These are phyloP conservation scores for Deuterostichococcus epilithicus DNA, from an alignment of 139 green algal genomes.

Conservation along the genomic window DNA sequence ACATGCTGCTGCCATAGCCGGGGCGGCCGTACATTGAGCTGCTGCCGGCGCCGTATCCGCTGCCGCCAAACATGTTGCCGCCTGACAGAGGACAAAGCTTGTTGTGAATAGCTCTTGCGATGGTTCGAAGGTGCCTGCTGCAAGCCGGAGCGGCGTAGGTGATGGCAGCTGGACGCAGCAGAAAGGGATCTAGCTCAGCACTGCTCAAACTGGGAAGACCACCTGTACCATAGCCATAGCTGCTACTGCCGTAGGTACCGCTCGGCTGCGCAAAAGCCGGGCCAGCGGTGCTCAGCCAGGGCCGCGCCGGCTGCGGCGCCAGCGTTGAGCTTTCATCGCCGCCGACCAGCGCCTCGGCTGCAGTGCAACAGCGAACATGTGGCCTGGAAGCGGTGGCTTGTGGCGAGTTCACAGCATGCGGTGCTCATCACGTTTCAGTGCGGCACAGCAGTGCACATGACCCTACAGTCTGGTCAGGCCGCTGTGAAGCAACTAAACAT, in stretches of 20 bases:
- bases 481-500: too few species aligned
- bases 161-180: too few species aligned
- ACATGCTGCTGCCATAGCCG: conserved; percentile 29
- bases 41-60: conserved; percentile 21
- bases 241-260: conserved; percentile 21
- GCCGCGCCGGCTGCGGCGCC: too few species aligned
- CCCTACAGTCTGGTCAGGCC: too few species aligned
- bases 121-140: too few species aligned
- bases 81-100: conserved; percentile 8
- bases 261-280: conserved; percentile 4
- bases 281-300: not conserved
- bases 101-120: too few species aligned
- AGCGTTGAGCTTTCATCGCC: not conserved
- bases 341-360: not conserved
- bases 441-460: too few species aligned
- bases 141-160: not conserved
- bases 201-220: not conserved
- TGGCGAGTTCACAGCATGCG: too few species aligned
- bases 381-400: too few species aligned
- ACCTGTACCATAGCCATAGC: conserved; percentile 15
- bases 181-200: not conserved
- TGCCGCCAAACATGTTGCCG: conserved; percentile 15
- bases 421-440: too few species aligned
- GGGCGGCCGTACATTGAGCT: conserved; percentile 31
- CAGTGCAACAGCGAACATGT: too few species aligned